phyloP scores from a whole-genome alignment of 306 rosid genomes.

The Glycine latifolia region DNA sequence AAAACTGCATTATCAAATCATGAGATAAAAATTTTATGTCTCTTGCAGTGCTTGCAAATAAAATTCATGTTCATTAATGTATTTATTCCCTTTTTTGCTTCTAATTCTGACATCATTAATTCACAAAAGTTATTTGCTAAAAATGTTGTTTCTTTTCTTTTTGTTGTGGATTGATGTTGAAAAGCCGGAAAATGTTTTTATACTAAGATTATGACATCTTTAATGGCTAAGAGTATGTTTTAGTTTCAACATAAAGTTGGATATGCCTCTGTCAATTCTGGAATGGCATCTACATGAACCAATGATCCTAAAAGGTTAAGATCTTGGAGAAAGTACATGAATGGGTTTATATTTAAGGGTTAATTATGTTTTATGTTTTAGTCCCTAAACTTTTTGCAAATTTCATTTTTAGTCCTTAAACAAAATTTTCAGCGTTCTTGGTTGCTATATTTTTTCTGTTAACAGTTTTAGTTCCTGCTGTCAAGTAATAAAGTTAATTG shows the following conservation, averaged over 20 bases:
- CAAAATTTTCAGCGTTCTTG: too few species aligned
- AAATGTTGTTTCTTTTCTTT: neutral
- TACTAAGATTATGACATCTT: slow-evolving; percentile 11
- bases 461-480: too few species aligned
- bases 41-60: neutral
- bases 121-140: slow-evolving; percentile 16
- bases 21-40: neutral
- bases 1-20: neutral
- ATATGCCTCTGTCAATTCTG: neutral
- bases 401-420: too few species aligned
- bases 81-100: slow-evolving; percentile 5
- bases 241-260: neutral
- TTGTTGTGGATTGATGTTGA: slow-evolving; percentile 16
- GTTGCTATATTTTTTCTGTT: too few species aligned
- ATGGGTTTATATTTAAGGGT: neutral
- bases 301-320: neutral
- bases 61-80: neutral
- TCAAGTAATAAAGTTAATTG: too few species aligned
- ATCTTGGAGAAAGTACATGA: neutral
- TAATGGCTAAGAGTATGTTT: neutral
- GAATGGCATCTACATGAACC: neutral
- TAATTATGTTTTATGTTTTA: too few species aligned
- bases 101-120: slow-evolving; percentile 1
- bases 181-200: neutral
- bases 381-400: too few species aligned